Evolutionary conservation across 371 early-diverging fungal genomes (phyloP).

Genomic region (Batrachochytrium dendrobatidis): DNA sequence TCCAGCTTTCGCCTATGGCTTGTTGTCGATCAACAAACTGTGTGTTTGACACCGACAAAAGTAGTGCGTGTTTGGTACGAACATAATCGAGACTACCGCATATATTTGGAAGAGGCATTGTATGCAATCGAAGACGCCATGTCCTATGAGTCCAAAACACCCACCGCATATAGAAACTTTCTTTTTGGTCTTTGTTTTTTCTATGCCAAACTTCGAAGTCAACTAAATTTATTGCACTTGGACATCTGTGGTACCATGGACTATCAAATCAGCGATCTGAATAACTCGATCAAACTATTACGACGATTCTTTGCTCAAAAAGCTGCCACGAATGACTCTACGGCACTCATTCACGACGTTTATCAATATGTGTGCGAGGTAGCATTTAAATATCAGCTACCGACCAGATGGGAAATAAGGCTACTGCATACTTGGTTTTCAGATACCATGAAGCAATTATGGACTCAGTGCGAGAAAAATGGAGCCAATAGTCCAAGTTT

Average conservation of each 20-base stretch:
- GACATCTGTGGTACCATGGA: neutral
- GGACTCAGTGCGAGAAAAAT: no score
- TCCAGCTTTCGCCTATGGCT: no score
- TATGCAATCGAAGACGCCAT: constrained; percentile 12
- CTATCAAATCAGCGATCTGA: neutral
- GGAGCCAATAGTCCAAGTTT: no score
- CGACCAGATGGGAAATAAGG: neutral
- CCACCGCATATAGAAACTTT: constrained; percentile 7
- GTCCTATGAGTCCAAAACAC: constrained; percentile 15
- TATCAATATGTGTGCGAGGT: neutral
- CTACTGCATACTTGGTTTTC: constrained; percentile 10
- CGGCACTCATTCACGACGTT: neutral
- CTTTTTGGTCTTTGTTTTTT: constrained; percentile 9
- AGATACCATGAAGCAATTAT: constrained; percentile 10
- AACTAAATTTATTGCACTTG: neutral
- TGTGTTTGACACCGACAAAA: no score
- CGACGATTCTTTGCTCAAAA: neutral
- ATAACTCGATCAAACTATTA: neutral
- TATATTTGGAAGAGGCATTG: constrained; percentile 2
- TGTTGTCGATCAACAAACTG: no score
- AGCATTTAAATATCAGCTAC: neutral
- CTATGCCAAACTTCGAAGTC: neutral
- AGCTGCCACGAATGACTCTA: neutral
- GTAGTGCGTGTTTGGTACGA: neutral
- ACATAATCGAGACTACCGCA: neutral